These are phyloP conservation scores for Prunella vulgaris DNA, from an alignment of 257 asterid species.

Conservation along the genomic window DNA sequence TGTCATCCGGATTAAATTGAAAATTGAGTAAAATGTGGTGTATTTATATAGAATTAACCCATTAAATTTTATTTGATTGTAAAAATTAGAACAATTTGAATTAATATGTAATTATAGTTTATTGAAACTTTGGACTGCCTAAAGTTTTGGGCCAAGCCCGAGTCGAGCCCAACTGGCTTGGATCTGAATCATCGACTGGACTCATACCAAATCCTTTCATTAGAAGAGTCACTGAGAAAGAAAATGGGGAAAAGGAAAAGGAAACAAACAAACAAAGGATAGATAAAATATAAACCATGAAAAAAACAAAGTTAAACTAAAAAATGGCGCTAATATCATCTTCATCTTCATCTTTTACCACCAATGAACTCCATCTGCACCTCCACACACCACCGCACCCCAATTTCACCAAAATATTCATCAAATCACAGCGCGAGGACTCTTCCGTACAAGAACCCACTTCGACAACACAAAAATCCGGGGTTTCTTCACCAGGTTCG, in stretches of 20 bases:
- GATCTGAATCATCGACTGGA: no score
- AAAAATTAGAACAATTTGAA: no score
- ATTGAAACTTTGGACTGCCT: no score
- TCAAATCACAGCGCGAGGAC: conserved; percentile 48
- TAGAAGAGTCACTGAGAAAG: background rate
- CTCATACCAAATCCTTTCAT: no score
- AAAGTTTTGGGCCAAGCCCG: no score
- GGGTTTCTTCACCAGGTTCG: conserved; percentile 35
- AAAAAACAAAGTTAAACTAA: background rate
- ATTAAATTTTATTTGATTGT: no score
- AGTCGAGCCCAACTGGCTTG: no score
- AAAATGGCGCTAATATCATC: conserved; percentile 74
- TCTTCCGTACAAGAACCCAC: conserved; percentile 37
- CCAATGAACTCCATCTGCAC: conserved; percentile 36
- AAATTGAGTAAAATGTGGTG: no score
- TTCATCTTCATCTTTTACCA: conserved; percentile 32
- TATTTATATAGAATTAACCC: no score
- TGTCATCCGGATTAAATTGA: no score
- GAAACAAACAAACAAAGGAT: background rate
- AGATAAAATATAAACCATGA: background rate
- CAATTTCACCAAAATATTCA: conserved; percentile 22
- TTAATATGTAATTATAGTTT: no score
- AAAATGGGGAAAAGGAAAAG: background rate
- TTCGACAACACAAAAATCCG: conserved; percentile 32
- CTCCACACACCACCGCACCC: conserved; percentile 20